A percentile compares a stretch with the other conserved stretches of the same genome.
Conservation (phyloP, 257 asterid genomes). For the Nicotiana attenuata region DNA sequence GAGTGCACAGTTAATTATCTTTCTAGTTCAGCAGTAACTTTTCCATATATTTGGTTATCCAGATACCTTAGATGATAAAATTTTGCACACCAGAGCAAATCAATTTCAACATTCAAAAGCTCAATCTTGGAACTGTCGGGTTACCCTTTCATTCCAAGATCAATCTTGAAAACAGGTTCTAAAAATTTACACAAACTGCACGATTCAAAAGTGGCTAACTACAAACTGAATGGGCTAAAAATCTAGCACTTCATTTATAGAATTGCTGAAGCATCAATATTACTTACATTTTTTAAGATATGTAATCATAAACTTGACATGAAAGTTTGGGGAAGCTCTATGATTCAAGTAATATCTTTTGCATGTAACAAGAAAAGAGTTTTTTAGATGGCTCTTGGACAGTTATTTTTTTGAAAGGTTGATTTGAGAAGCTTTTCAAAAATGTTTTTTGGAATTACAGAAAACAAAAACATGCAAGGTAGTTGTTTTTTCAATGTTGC, state of each 20-base stretch:
- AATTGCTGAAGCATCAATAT: not conserved
- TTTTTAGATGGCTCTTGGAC: not conserved
- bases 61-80: not conserved
- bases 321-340: not conserved
- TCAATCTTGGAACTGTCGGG: not conserved
- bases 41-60: not conserved
- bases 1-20: not conserved
- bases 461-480: not conserved
- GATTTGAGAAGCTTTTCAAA: not conserved
- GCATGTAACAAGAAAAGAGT: not conserved
- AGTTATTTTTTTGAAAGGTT: not conserved
- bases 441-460: not conserved
- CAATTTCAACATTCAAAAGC: not conserved
- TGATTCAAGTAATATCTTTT: not conserved
- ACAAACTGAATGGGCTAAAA: not conserved
- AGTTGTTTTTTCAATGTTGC: not conserved
- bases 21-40: not conserved
- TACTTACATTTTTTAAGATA: no score
- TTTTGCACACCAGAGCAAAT: not conserved
- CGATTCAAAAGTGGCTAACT: not conserved
- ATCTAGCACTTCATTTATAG: not conserved
- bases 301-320: not conserved
- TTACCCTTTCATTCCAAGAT: not conserved
- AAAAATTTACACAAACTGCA: not conserved
- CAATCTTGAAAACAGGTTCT: not conserved